phyloP scores from a whole-genome alignment of 352 stramenopile genomes.

The Phytophthora uliginosa region DNA sequence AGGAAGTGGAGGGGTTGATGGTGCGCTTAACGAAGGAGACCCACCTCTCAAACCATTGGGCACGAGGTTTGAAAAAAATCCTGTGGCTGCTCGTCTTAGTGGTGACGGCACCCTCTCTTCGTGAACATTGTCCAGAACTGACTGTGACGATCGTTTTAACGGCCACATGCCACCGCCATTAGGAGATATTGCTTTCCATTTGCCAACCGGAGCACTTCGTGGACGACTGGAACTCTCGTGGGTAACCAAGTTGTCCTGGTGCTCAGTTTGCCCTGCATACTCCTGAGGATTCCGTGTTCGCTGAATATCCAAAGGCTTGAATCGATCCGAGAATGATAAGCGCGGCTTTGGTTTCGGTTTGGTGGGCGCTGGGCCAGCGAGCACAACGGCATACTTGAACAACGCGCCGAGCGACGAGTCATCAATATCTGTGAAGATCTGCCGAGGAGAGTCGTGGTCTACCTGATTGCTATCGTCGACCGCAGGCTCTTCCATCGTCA shows the following conservation, averaged over 20 bases:
- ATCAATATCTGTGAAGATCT: constrained; percentile 46
- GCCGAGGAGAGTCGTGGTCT: constrained; percentile 32
- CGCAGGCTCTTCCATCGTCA: constrained; percentile 17
- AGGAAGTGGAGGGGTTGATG: constrained; percentile 32
- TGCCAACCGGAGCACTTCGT: constrained; percentile 24
- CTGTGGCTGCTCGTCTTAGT: constrained; percentile 34
- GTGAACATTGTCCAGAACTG: constrained; percentile 38
- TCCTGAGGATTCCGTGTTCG: constrained; percentile 54
- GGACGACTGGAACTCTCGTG: constrained; percentile 14
- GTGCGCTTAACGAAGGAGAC: constrained; percentile 19
- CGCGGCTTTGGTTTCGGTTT: constrained; percentile 48
- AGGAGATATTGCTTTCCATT: constrained; percentile 38
- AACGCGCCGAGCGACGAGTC: constrained; percentile 62
- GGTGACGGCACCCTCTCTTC: constrained; percentile 39
- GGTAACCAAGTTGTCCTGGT: constrained; percentile 13
- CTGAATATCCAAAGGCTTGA: constrained; percentile 56
- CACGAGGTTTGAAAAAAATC: constrained; percentile 49
- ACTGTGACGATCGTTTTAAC: constrained; percentile 35
- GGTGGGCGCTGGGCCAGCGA: constrained; percentile 52
- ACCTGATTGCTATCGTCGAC: constrained; percentile 42
- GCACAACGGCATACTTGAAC: constrained; percentile 80
- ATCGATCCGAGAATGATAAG: constrained; percentile 39
- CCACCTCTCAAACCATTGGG: constrained; percentile 37
- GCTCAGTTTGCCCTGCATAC: constrained; percentile 33
- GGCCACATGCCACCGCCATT: constrained; percentile 32